Evolutionary conservation across 1,284 basidiomycete species (phyloP), one percentile per base, ranked within the genome.

Genomic region (Inonotus hispidus): DNA sequence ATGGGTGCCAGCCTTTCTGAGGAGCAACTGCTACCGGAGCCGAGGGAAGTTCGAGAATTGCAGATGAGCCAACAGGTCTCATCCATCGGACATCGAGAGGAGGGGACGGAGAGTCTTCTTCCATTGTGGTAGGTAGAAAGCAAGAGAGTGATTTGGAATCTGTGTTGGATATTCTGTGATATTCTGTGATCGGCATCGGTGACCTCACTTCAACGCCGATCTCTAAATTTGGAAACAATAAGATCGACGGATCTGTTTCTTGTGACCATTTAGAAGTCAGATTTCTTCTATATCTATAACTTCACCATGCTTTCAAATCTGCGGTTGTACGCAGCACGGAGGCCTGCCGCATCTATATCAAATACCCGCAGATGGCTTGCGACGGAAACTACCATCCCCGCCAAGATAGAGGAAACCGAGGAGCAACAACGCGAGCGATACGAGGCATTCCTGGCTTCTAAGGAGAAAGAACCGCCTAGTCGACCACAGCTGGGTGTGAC

Each of bases 401-500:
- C 21, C 1, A 45, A 45, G 4, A 25, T 32, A 25, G 56, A 41
- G 5, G 52, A 41, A 7, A 38, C 55, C 14, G 59, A 60, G 46
- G 54, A 63, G 35, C 13, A 53, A 27, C 53, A 63, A 45, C 55
- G 59, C 5, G 10, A 58, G 23, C 59, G 59, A n/a, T 64, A 61
- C 29, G 59, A 64, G 27, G 5, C 27, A 11, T 64, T 61, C 43
- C 56, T 64, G 8, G 59, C 45, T 16, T 25, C 46, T 55, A 64
- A 64, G 50, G 63, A 43, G 25, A 29, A 47, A 14, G 63, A 64
- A 53, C 39, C 38, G 19, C 69, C 73, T 32, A 70, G 72, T 50
- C 72, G 79, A 23, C 79, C 78, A 0, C 79, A 80, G 59, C 68
- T 79, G 25, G 72, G 72, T 39, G 69, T 82, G 50, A 49, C 73